Conservation (phyloP, 805 yeast genomes). For the Saccharomycopsis selenospora region DNA sequence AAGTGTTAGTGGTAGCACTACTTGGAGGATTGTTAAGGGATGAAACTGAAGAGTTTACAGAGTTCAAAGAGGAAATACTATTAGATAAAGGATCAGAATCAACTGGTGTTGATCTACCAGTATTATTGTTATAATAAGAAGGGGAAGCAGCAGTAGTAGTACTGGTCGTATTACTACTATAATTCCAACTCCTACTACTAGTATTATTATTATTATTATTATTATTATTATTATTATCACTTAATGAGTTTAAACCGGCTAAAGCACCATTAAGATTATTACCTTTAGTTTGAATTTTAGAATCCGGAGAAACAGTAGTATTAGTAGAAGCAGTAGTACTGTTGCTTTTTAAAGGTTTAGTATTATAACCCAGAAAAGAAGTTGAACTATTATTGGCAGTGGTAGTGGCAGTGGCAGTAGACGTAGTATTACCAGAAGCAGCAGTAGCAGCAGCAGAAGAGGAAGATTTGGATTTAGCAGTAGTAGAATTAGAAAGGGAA, state of each 20-base stretch:
- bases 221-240: background rate
- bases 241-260: background rate
- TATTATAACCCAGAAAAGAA: background rate
- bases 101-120: background rate
- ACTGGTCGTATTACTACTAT: background rate
- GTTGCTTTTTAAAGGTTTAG: background rate
- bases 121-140: background rate
- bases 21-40: background rate
- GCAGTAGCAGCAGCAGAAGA: constrained; percentile 4
- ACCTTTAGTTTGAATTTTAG: background rate
- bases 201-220: background rate
- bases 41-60: constrained; percentile 1
- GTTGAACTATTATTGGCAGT: background rate
- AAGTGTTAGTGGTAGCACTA: background rate
- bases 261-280: background rate
- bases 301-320: background rate
- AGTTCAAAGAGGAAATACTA: constrained; percentile 13
- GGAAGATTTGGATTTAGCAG: background rate
- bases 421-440: background rate
- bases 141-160: background rate
- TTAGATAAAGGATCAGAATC: constrained; percentile 15
- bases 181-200: background rate
- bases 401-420: background rate
- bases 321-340: background rate
- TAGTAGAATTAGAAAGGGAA: background rate